Conservation (phyloP, 352 stramenopile genomes). For the Globisporangium cederbergense region DNA sequence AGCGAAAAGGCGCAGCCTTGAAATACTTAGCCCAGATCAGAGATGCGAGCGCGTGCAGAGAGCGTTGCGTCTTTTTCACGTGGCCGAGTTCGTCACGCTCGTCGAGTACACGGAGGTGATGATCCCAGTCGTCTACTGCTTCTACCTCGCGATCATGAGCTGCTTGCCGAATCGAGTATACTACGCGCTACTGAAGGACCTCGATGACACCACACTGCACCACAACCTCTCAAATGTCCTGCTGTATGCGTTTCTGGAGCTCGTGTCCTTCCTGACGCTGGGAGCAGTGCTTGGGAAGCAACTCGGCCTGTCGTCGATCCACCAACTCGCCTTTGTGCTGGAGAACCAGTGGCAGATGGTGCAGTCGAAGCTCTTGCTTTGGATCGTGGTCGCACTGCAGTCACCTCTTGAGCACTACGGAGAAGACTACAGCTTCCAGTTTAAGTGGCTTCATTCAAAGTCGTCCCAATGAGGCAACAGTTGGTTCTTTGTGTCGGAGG, state of each 20-base stretch:
- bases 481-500: not conserved
- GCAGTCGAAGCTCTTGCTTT: constrained; percentile 32
- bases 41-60: no score
- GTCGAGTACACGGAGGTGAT: constrained; percentile 20
- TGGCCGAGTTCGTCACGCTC: constrained; percentile 13
- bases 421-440: constrained; percentile 7
- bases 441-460: not conserved
- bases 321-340: constrained; percentile 32
- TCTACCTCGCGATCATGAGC: no score
- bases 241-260: no score
- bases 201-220: no score
- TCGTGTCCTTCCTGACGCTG: no score
- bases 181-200: no score
- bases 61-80: not conserved
- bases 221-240: no score
- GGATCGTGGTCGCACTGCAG: constrained; percentile 32
- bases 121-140: constrained; percentile 10
- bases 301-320: constrained; percentile 20
- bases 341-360: constrained; percentile 26
- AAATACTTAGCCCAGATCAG: no score
- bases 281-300: constrained; percentile 8
- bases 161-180: no score
- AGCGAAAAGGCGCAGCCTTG: no score
- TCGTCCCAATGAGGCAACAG: not conserved
- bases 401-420: constrained; percentile 28